These are phyloP conservation scores for Paracoccidioides lutzii DNA, from an alignment of 2,329 filamentous ascomycete genomes.

Conservation along the genomic window DNA sequence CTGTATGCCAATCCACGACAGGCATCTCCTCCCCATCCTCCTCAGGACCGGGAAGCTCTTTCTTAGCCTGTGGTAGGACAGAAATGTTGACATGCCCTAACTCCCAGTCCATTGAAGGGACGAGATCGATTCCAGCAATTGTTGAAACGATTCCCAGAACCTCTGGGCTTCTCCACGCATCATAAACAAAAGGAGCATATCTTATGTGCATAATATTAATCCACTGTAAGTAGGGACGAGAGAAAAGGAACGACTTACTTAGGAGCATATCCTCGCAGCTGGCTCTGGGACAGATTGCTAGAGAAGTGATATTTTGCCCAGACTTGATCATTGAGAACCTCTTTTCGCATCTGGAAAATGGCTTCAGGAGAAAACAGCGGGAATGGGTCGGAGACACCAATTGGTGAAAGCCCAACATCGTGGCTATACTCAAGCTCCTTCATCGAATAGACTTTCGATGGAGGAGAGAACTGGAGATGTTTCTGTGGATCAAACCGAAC, in stretches of 20 bases:
- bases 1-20: conserved; percentile 51
- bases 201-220: conserved; percentile 19
- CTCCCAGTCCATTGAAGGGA: conserved; percentile 43
- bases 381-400: conserved; percentile 54
- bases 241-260: conserved; percentile 34
- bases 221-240: background rate
- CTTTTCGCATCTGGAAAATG: conserved; percentile 47
- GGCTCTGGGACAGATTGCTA: conserved; percentile 46
- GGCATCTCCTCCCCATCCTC: conserved; percentile 36
- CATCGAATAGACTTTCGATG: conserved; percentile 45
- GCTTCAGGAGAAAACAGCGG: conserved; percentile 50
- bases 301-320: conserved; percentile 44
- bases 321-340: conserved; percentile 48
- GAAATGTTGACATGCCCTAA: conserved; percentile 46
- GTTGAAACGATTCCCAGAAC: conserved; percentile 37
- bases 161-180: conserved; percentile 45
- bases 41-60: conserved; percentile 32
- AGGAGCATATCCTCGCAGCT: conserved; percentile 43
- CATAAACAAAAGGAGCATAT: conserved; percentile 52
- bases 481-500: conserved; percentile 40
- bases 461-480: conserved; percentile 43
- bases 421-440: conserved; percentile 46
- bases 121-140: conserved; percentile 43
- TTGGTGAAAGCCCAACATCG: conserved; percentile 45
- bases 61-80: conserved; percentile 37